A percentile compares a stretch with the other conserved stretches of the same genome.
phyloP scores from a whole-genome alignment of 495 filamentous ascomycete species.

The Aspergillus coremiiformis region DNA sequence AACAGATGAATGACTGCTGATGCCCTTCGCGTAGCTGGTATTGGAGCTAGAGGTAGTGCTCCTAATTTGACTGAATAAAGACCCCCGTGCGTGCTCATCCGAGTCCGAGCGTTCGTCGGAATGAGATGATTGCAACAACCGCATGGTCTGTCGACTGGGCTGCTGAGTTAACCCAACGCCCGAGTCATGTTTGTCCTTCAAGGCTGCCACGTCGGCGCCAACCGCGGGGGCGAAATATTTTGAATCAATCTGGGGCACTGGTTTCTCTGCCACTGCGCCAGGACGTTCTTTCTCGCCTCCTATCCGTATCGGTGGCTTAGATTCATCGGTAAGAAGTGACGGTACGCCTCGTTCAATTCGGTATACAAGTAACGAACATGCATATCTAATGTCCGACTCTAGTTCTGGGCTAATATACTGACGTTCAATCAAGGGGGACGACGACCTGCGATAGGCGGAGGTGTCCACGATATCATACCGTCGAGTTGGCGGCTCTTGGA shows the following conservation, averaged over 20 bases:
- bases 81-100: background rate
- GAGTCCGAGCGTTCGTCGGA: constrained; percentile 7
- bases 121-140: constrained; percentile 4
- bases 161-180: constrained; percentile 16
- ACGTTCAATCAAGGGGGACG: constrained; percentile 10
- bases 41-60: constrained; percentile 7
- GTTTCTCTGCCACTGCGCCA: background rate
- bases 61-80: constrained; percentile 5
- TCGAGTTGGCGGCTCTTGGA: constrained; percentile 9
- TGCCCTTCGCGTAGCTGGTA: background rate
- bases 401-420: constrained; percentile 14
- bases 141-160: constrained; percentile 17
- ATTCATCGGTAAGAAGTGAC: background rate
- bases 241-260: constrained; percentile 5
- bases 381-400: constrained; percentile 11
- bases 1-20: background rate
- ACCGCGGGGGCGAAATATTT: constrained; percentile 7
- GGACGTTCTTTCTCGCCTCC: background rate
- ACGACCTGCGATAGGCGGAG: background rate
- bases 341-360: constrained; percentile 16
- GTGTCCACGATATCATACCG: constrained; percentile 17
- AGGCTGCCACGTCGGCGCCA: constrained; percentile 1
- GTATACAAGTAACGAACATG: constrained; percentile 18
- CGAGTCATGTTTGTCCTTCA: constrained; percentile 14
- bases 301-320: background rate